Percentiles rank a stretch among this genome's conserved stretches.
Evolutionary conservation across 768 basidiomycete genomes (phyloP).

Genomic region (Imleria badia): DNA sequence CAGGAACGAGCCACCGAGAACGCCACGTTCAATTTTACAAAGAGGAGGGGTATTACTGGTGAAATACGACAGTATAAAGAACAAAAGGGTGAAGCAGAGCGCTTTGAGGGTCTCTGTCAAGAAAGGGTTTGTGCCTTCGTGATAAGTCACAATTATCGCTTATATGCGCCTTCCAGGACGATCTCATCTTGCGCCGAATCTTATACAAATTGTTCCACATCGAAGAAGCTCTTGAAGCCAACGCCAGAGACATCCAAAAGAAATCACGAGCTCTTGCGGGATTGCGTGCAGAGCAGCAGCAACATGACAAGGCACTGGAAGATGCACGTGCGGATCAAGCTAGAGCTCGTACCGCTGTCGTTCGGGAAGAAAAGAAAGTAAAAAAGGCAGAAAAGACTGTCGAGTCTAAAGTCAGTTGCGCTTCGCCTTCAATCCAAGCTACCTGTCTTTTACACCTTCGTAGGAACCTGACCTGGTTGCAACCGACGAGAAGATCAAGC

Average conservation of each 20-base stretch:
- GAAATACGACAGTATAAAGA: slow-evolving; percentile 98
- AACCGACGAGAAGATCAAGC: slow-evolving; percentile 84
- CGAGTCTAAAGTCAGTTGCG: slow-evolving; percentile 67
- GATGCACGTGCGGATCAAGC: slow-evolving; percentile 79
- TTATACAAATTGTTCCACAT: slow-evolving; percentile 91
- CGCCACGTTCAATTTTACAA: slow-evolving; percentile 92
- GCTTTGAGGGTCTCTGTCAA: slow-evolving; percentile 75
- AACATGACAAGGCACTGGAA: slow-evolving; percentile 70
- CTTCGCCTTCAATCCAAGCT: not conserved
- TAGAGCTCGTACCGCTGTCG: slow-evolving; percentile 66
- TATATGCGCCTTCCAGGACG: slow-evolving; percentile 52
- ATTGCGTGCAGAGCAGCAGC: slow-evolving; percentile 66
- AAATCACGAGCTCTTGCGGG: slow-evolving; percentile 72
- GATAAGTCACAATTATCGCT: not conserved
- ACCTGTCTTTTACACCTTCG: not conserved
- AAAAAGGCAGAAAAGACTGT: slow-evolving; percentile 90
- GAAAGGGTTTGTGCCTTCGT: slow-evolving; percentile 55
- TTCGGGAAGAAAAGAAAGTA: slow-evolving; percentile 82
- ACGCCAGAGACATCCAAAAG: slow-evolving; percentile 64
- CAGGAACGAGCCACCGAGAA: slow-evolving; percentile 92
- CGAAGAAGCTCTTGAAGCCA: slow-evolving; percentile 74
- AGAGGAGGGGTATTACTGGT: slow-evolving; percentile 87
- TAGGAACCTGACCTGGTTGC: slow-evolving; percentile 85
- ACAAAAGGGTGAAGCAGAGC: slow-evolving; percentile 90
- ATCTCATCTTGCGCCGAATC: slow-evolving; percentile 75